Evolutionary conservation across 306 rosid species (phyloP).

Genomic region (Parietaria judaica): DNA sequence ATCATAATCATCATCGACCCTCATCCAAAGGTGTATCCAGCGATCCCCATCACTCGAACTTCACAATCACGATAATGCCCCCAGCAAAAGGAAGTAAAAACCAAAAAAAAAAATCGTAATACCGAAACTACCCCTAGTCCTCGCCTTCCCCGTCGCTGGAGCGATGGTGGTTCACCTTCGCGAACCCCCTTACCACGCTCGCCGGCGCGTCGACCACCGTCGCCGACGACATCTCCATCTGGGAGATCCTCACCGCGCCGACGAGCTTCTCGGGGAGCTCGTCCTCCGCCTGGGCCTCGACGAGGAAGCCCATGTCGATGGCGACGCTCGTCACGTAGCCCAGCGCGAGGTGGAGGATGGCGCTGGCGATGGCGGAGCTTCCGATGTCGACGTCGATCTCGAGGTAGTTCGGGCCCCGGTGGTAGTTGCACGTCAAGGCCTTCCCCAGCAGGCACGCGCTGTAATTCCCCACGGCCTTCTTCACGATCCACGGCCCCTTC

Average conservation of each 20-base stretch:
- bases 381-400: conserved; percentile 92
- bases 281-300: conserved; percentile 76
- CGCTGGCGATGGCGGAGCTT: conserved; percentile 76
- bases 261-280: conserved; percentile 76
- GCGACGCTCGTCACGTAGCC: conserved; percentile 75
- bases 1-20: not conserved
- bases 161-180: conserved; percentile 51
- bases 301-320: conserved; percentile 84
- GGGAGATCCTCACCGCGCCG: conserved; percentile 80
- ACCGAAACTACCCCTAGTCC: not conserved
- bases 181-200: conserved; percentile 31
- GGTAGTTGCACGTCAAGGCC: conserved; percentile 80
- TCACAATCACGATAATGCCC: not conserved
- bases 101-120: not conserved
- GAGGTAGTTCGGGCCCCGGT: conserved; percentile 58
- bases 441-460: conserved; percentile 80
- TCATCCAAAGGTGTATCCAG: too few species aligned
- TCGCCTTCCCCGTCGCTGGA: conserved; percentile 25
- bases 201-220: conserved; percentile 36
- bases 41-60: conserved; percentile 11
- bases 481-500: conserved; percentile 93
- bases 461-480: conserved; percentile 73
- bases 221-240: conserved; percentile 82
- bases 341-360: conserved; percentile 69
- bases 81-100: not conserved